A percentile compares a stretch with the other conserved stretches of the same genome.
Evolutionary conservation across 2,329 filamentous ascomycete genomes (phyloP).

Genomic region (Apiospora sp.): DNA sequence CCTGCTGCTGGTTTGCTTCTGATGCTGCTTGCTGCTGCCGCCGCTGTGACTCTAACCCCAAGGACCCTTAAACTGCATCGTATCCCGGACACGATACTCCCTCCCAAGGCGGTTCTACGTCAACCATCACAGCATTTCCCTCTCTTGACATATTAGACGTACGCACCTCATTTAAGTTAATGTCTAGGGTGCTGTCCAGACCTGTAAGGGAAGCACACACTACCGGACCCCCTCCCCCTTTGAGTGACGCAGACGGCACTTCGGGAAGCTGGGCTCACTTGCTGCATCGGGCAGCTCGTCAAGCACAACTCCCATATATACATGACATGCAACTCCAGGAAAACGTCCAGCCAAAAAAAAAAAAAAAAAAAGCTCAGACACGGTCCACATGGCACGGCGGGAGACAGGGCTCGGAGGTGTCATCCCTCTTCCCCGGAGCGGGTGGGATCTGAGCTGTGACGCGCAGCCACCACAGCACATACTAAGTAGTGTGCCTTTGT

Average conservation of each 20-base stretch:
- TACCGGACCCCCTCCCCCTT: background rate
- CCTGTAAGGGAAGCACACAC: background rate
- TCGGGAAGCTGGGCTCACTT: background rate
- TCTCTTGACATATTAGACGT: slow-evolving; percentile 5
- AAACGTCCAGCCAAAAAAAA: background rate
- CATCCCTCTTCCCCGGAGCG: slow-evolving; percentile 14
- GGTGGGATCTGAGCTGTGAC: slow-evolving; percentile 14
- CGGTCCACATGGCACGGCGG: slow-evolving; percentile 19
- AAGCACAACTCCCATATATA: background rate
- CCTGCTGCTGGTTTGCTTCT: background rate
- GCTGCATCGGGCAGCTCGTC: slow-evolving; percentile 6
- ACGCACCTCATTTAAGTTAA: slow-evolving; percentile 3
- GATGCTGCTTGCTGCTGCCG: background rate
- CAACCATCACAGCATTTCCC: background rate
- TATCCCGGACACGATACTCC: slow-evolving; percentile 1
- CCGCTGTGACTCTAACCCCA: background rate
- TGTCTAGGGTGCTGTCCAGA: background rate
- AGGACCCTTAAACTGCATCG: slow-evolving; percentile 6
- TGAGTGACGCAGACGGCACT: slow-evolving; percentile 15
- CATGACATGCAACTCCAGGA: slow-evolving; percentile 15
- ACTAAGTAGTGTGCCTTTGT: background rate
- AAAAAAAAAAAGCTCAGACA: slow-evolving; percentile 8
- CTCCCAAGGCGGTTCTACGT: background rate
- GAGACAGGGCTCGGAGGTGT: slow-evolving; percentile 17
- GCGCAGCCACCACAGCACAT: slow-evolving; percentile 9